Percentiles rank a stretch among this genome's conserved stretches.
phyloP scores from a whole-genome alignment of 2,329 filamentous ascomycete species.

The Pyrenophora teres region DNA sequence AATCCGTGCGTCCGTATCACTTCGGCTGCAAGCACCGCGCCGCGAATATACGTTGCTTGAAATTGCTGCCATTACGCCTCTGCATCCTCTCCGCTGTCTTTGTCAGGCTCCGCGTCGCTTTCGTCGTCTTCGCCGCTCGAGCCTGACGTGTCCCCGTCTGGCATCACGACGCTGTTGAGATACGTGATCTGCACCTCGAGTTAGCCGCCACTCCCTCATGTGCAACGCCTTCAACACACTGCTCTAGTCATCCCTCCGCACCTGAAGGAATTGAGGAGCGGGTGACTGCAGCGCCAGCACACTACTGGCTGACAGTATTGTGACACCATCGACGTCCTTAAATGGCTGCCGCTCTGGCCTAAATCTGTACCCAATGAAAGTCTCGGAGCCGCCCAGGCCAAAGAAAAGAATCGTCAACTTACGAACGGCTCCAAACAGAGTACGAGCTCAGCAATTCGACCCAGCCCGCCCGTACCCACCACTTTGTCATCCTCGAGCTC shows the following conservation, averaged over 20 bases:
- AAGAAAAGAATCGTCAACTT: slow-evolving; percentile 51
- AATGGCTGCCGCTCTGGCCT: slow-evolving; percentile 3
- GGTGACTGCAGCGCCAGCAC: slow-evolving; percentile 44
- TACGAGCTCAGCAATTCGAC: slow-evolving; percentile 68
- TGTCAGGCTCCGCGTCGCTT: slow-evolving; percentile 21
- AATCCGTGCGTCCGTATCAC: slow-evolving; percentile 7
- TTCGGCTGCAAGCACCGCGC: slow-evolving; percentile 18
- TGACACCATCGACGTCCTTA: slow-evolving; percentile 22
- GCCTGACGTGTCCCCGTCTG: slow-evolving; percentile 48
- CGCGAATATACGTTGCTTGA: slow-evolving; percentile 22
- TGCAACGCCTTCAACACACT: slow-evolving; percentile 2
- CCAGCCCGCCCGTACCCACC: slow-evolving; percentile 64
- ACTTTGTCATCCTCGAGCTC: slow-evolving; percentile 69
- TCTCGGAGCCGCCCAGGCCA: neutral
- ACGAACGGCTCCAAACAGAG: slow-evolving; percentile 77
- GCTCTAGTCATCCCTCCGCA: neutral
- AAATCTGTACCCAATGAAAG: slow-evolving; percentile 3
- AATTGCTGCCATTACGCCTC: slow-evolving; percentile 18
- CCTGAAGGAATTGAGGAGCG: slow-evolving; percentile 16
- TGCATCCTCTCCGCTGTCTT: slow-evolving; percentile 14
- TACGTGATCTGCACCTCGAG: slow-evolving; percentile 52
- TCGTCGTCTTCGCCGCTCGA: slow-evolving; percentile 38
- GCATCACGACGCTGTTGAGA: slow-evolving; percentile 57
- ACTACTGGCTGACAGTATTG: slow-evolving; percentile 22
- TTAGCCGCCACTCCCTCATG: slow-evolving; percentile 23